Conservation (phyloP, 2,329 filamentous ascomycete genomes). For the Amylocarpus encephaloides region DNA sequence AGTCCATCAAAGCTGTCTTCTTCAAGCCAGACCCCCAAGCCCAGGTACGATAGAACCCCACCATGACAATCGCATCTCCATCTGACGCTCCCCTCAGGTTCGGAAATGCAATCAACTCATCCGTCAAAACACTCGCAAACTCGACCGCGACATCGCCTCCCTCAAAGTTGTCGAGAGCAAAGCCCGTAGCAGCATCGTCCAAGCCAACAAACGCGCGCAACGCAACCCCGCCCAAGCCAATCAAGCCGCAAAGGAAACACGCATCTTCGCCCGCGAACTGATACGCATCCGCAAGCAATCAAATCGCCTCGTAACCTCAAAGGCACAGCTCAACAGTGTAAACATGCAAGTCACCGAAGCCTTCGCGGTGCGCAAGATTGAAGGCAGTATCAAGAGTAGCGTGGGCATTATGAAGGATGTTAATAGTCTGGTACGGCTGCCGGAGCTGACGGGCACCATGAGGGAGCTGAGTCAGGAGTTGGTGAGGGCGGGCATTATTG, state of each 20-base stretch:
- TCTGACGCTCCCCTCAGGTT: slow-evolving; percentile 50
- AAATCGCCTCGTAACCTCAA: slow-evolving; percentile 71
- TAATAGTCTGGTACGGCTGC: slow-evolving; percentile 75
- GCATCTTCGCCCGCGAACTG: slow-evolving; percentile 82
- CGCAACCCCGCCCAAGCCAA: slow-evolving; percentile 70
- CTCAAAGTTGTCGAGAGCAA: slow-evolving; percentile 76
- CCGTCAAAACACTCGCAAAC: slow-evolving; percentile 81
- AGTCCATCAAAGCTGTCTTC: slow-evolving; percentile 79
- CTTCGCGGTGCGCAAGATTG: slow-evolving; percentile 91
- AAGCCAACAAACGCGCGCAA: slow-evolving; percentile 74
- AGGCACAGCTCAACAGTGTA: slow-evolving; percentile 86
- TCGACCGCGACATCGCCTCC: slow-evolving; percentile 84
- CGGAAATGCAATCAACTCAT: slow-evolving; percentile 92
- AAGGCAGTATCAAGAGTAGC: slow-evolving; percentile 79
- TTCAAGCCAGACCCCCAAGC: slow-evolving; percentile 88
- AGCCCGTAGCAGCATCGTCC: slow-evolving; percentile 77
- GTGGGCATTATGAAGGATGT: slow-evolving; percentile 97
- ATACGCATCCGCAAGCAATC: slow-evolving; percentile 73
- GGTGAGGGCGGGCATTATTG: slow-evolving; percentile 91
- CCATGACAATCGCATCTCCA: slow-evolving; percentile 2
- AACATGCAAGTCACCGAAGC: slow-evolving; percentile 98
- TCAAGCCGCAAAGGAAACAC: slow-evolving; percentile 76
- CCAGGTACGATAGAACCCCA: slow-evolving; percentile 55
- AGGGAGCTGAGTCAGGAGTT: slow-evolving; percentile 78
- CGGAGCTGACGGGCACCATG: slow-evolving; percentile 86